Evolutionary conservation across 2,329 filamentous ascomycete genomes (phyloP), one percentile per base, ranked within the genome.

Genomic region (Aspergillus pseudoglaucus): DNA sequence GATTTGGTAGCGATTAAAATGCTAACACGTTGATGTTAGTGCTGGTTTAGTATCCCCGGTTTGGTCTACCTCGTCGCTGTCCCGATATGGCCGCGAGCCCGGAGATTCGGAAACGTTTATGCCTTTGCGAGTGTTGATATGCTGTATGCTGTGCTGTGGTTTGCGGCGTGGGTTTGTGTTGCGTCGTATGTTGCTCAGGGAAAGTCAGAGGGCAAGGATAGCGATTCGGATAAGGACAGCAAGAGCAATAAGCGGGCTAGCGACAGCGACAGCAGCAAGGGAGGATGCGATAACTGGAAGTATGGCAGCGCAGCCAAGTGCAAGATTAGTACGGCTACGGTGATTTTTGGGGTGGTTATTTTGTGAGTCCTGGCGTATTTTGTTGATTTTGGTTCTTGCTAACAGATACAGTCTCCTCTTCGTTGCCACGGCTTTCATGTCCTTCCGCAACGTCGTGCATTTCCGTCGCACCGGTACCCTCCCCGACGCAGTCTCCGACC

Each of bases 1-100:
- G 25, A 15, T 14, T 5, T 14, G 35, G 20, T 5, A 5, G 22
- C 22, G 42, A 20, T 25, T 25, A 37, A 50, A 4, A 9, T 15
- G 15, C 35, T 47, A 47, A 47, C 41, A 32, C 43, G 23, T 14
- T 12, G 37, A 42, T 30, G 9, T 51, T 41, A 83, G 80, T 83
- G 80, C 61, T 83, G 79, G 71, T 62, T 82, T 53, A 76, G 75
- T 38, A 70, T 80, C 38, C 80, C 80, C 10, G 77, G 76, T 23
- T 67, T 83, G 32, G 69, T 82, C 48, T 84, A 83, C 61, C 76
- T 81, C 47, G 72, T 76, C 41, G 79, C 79, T 61, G 77, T 81
- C 4, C 80, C 81, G 4, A 78, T 81, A 68, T 83, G 79, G 76
- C 74, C 74, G 20, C 76, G 80, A 52, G 76, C 79, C 22, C 72